These are phyloP conservation scores for Rhynchospora pubera DNA, from an alignment of 176 grass and related monocot species.

Conservation along the genomic window DNA sequence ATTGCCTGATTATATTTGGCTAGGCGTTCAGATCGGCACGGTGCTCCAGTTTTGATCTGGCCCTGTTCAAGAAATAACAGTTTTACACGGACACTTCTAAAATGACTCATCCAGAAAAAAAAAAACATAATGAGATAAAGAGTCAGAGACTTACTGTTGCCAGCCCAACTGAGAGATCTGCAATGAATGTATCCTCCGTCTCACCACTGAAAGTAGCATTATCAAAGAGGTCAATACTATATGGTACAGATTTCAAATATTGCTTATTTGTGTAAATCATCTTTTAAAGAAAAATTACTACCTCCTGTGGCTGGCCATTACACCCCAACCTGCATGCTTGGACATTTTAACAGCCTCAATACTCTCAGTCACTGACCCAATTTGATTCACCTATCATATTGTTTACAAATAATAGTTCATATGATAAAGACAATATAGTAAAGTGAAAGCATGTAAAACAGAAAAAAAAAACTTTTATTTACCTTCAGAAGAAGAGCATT, in stretches of 20 bases:
- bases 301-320: slow-evolving; percentile 94
- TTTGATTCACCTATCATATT: slow-evolving; percentile 80
- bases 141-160: slow-evolving; percentile 45
- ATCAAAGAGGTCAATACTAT: background rate
- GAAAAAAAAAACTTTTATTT: background rate
- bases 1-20: slow-evolving; percentile 88
- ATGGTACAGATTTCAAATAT: background rate
- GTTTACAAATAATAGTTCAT: background rate
- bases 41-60: slow-evolving; percentile 90
- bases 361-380: slow-evolving; percentile 87
- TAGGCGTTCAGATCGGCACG: slow-evolving; percentile 90
- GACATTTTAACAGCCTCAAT: slow-evolving; percentile 95
- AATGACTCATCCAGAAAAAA: background rate
- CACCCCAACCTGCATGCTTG: slow-evolving; percentile 74
- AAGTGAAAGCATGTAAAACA: background rate
- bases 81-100: background rate
- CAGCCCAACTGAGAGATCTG: slow-evolving; percentile 81
- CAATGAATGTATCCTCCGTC: slow-evolving; percentile 94
- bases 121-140: background rate
- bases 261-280: background rate
- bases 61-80: slow-evolving; percentile 48
- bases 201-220: slow-evolving; percentile 50
- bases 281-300: background rate
- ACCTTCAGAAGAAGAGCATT: slow-evolving; percentile 94
- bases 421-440: background rate